Evolutionary conservation across 2,329 filamentous ascomycete species (phyloP).

Genomic region (Curvularia spicifera): DNA sequence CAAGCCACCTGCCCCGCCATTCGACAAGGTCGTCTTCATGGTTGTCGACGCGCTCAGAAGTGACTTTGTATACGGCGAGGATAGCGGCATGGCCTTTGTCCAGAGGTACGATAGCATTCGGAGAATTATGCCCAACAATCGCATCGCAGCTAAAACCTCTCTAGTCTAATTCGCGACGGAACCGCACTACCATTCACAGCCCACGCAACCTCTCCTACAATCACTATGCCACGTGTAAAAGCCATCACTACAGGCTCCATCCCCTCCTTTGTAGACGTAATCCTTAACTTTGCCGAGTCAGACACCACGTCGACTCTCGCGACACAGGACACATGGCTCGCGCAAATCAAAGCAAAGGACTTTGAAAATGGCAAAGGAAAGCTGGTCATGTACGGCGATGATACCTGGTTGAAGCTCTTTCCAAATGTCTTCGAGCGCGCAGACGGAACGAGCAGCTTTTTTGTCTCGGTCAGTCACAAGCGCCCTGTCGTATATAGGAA

Average conservation of each 20-base stretch:
- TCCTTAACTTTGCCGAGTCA: constrained; percentile 93
- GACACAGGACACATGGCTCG: constrained; percentile 92
- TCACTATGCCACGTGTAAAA: constrained; percentile 98
- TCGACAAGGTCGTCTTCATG: constrained; percentile 95
- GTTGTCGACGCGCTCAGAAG: constrained; percentile 89
- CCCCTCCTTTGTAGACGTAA: constrained; percentile 96
- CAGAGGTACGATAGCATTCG: constrained; percentile 68
- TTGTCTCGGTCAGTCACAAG: constrained; percentile 78
- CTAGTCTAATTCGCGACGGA: constrained; percentile 81
- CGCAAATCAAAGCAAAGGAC: constrained; percentile 76
- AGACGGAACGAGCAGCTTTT: constrained; percentile 97
- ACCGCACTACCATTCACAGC: constrained; percentile 91
- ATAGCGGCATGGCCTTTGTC: constrained; percentile 84
- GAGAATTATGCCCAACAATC: not conserved
- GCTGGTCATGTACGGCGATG: constrained; percentile 93
- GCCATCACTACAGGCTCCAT: constrained; percentile 97
- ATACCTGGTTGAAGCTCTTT: constrained; percentile 98
- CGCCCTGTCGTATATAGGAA: constrained; percentile 39
- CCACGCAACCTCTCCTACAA: constrained; percentile 93
- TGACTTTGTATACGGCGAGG: constrained; percentile 87
- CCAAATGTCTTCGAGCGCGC: constrained; percentile 83
- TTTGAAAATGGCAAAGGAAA: constrained; percentile 60
- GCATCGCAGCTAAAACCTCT: not conserved
- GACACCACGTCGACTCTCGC: constrained; percentile 89
- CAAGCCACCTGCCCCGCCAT: constrained; percentile 67